Evolutionary conservation across 2,329 filamentous ascomycete species (phyloP).

Genomic region (Rhynchosporium agropyri): DNA sequence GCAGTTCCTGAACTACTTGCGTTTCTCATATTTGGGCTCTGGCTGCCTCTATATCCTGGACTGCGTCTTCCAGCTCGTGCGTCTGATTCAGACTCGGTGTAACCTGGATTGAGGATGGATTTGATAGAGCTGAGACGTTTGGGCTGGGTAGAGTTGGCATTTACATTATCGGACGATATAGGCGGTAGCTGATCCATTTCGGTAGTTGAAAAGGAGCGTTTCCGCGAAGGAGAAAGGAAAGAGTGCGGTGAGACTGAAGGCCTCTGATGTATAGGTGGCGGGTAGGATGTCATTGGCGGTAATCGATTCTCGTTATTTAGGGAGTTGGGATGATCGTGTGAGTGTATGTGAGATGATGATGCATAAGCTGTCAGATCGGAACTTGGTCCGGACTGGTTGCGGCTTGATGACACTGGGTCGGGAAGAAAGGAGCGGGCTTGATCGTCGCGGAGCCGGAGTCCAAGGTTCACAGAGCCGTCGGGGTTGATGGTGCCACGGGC

Average conservation of each 20-base stretch:
- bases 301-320: conserved; percentile 60
- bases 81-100: conserved; percentile 30
- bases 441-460: conserved; percentile 52
- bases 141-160: conserved; percentile 47
- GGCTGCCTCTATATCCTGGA: conserved; percentile 25
- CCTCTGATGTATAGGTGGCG: conserved; percentile 51
- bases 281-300: conserved; percentile 49
- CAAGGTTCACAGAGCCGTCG: conserved; percentile 67
- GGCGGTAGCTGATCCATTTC: conserved; percentile 51
- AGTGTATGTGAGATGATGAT: conserved; percentile 40
- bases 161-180: conserved; percentile 25
- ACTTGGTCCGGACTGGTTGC: conserved; percentile 44
- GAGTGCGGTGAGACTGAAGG: conserved; percentile 63
- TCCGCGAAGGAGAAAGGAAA: conserved; percentile 61
- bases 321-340: conserved; percentile 44
- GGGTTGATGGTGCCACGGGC: conserved; percentile 59
- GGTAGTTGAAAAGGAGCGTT: conserved; percentile 67
- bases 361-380: conserved; percentile 48
- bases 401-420: conserved; percentile 33
- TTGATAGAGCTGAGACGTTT: conserved; percentile 75
- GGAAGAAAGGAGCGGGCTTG: conserved; percentile 38
- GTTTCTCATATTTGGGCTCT: conserved; percentile 25
- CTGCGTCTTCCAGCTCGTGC: conserved; percentile 2
- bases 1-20: conserved; percentile 44
- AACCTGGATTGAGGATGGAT: conserved; percentile 68